phyloP scores from a whole-genome alignment of 1,284 basidiomycete species.

The Cryptococcus deneoformans region DNA sequence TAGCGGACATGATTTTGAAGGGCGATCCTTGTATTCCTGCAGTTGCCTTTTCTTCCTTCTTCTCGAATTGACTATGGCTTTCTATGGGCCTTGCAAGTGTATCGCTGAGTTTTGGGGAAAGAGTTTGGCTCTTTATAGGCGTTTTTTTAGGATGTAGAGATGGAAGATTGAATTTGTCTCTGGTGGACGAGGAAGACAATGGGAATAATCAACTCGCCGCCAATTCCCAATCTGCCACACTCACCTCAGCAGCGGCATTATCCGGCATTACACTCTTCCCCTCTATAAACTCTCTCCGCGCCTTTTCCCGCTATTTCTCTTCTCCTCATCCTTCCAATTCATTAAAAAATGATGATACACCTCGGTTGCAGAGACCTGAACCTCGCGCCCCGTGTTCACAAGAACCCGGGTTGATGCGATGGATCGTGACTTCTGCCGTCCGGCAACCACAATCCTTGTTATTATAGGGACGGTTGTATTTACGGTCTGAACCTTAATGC shows the following conservation, averaged over 20 bases:
- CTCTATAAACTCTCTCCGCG: background rate
- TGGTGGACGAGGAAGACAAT: background rate
- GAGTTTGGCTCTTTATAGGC: no score
- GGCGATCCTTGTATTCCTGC: no score
- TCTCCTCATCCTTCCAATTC: conserved; percentile 17
- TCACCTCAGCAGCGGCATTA: background rate
- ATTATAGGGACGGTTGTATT: conserved; percentile 18
- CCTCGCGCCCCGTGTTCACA: conserved; percentile 8
- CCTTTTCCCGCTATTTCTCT: background rate
- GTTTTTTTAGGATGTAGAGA: background rate
- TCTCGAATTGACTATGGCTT: no score
- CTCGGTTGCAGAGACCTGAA: conserved; percentile 20
- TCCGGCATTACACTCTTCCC: background rate
- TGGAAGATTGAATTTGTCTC: background rate
- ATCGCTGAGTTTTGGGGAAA: background rate
- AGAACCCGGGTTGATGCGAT: conserved; percentile 7
- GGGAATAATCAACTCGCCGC: background rate
- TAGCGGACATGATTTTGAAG: conserved; percentile 18
- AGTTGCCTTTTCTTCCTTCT: no score
- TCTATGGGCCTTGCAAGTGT: no score
- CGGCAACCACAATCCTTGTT: conserved; percentile 20
- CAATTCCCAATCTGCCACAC: background rate
- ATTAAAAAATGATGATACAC: conserved; percentile 20
- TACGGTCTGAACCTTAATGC: conserved; percentile 14
- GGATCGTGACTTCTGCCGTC: conserved; percentile 19